Evolutionary conservation across 768 basidiomycete species (phyloP).

Genomic region (Tricholoma bakamatsutake): DNA sequence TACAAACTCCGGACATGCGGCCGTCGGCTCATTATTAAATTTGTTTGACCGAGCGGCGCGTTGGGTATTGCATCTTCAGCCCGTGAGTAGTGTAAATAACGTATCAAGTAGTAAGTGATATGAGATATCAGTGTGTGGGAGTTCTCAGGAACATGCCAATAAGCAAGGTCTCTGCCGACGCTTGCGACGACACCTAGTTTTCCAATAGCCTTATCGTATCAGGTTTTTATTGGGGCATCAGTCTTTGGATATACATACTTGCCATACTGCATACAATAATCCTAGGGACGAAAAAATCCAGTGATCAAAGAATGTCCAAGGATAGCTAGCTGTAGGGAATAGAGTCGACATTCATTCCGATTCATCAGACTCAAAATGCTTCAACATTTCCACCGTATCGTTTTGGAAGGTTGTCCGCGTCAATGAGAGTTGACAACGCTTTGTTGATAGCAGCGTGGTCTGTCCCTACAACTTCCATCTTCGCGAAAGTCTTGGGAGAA

Average conservation of each 20-base stretch:
- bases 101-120: too few species aligned
- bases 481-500: conserved; percentile 67
- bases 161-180: too few species aligned
- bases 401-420: conserved; percentile 53
- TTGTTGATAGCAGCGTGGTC: conserved; percentile 53
- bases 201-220: background rate
- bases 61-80: too few species aligned
- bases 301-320: background rate
- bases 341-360: background rate
- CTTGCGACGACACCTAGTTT: too few species aligned
- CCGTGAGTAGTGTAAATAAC: too few species aligned
- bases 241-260: too few species aligned
- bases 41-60: too few species aligned
- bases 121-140: too few species aligned
- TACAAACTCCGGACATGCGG: too few species aligned
- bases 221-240: background rate
- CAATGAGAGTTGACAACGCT: conserved; percentile 54
- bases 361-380: conserved; percentile 32
- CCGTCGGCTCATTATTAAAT: too few species aligned
- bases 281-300: background rate
- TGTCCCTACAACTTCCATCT: conserved; percentile 74
- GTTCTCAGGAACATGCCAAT: too few species aligned
- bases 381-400: conserved; percentile 66
- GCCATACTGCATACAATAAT: background rate
- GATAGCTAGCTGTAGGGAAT: too few species aligned